Percentiles rank a stretch among this genome's conserved stretches.
These are phyloP conservation scores for Paramyrothecium sp. DNA, from an alignment of 2,329 filamentous ascomycete species.

Conservation along the genomic window DNA sequence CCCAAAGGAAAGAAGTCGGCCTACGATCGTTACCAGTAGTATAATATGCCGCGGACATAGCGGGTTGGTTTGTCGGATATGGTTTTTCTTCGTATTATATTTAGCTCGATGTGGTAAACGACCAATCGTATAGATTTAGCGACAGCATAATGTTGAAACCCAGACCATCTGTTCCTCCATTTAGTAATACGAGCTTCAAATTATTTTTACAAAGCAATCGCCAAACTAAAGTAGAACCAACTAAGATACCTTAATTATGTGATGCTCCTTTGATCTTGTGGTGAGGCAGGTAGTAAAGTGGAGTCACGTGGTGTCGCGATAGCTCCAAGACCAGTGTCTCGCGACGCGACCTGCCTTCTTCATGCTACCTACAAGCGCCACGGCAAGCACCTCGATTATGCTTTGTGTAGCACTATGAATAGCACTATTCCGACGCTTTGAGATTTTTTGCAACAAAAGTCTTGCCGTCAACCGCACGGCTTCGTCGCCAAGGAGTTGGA, in stretches of 20 bases:
- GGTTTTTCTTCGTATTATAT: neutral
- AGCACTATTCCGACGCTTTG: too few relatives aligned
- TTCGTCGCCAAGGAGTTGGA: too few relatives aligned
- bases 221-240: neutral
- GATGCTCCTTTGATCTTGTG: too few relatives aligned
- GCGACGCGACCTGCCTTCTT: neutral
- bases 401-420: neutral
- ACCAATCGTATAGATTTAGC: neutral
- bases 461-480: too few relatives aligned
- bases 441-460: too few relatives aligned
- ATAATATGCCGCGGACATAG: neutral
- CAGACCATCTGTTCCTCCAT: too few relatives aligned
- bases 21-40: slow-evolving; percentile 12
- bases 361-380: neutral
- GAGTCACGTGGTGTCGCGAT: neutral
- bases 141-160: neutral
- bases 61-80: neutral
- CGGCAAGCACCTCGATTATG: neutral
- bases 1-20: slow-evolving; percentile 29
- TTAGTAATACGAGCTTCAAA: too few relatives aligned
- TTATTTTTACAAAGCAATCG: too few relatives aligned
- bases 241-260: too few relatives aligned
- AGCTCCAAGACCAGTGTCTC: neutral
- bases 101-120: neutral
- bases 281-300: neutral